Conservation (phyloP, 2,329 filamentous ascomycete genomes). For the Sclerotiophoma versabilis region DNA sequence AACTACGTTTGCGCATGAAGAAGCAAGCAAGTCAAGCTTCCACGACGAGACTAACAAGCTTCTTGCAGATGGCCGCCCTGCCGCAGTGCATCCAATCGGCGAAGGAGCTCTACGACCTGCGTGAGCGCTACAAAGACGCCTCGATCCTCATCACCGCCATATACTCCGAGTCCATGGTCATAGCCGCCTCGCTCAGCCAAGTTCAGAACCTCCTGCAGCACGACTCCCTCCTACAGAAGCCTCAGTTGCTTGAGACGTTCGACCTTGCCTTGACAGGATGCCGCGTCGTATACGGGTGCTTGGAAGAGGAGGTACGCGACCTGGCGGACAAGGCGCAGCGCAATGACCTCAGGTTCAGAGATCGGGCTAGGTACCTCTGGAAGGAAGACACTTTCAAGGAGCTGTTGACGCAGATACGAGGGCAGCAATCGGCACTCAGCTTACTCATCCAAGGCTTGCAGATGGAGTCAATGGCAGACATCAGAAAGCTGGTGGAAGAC, state of each 20-base stretch:
- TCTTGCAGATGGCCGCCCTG: conserved; percentile 29
- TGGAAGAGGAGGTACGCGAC: conserved; percentile 42
- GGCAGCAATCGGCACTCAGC: conserved; percentile 43
- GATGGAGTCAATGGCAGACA: conserved; percentile 45
- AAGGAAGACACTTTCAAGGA: conserved; percentile 47
- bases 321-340: conserved; percentile 29
- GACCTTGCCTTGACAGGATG: conserved; percentile 44
- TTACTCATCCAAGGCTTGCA: conserved; percentile 46
- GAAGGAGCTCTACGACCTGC: conserved; percentile 41
- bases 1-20: background rate
- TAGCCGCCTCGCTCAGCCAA: conserved; percentile 43
- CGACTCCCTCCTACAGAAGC: conserved; percentile 36
- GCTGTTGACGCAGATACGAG: conserved; percentile 43
- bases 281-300: conserved; percentile 41
- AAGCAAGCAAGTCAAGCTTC: background rate
- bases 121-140: conserved; percentile 41
- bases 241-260: conserved; percentile 41
- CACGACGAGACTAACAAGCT: background rate
- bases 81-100: conserved; percentile 39
- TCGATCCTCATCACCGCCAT: conserved; percentile 41
- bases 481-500: conserved; percentile 37
- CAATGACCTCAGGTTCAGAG: conserved; percentile 32
- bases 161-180: conserved; percentile 44
- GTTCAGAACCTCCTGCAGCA: conserved; percentile 39
- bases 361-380: conserved; percentile 38